Conservation (phyloP, 148 eudicot genomes). For the Agrostemma githago region DNA sequence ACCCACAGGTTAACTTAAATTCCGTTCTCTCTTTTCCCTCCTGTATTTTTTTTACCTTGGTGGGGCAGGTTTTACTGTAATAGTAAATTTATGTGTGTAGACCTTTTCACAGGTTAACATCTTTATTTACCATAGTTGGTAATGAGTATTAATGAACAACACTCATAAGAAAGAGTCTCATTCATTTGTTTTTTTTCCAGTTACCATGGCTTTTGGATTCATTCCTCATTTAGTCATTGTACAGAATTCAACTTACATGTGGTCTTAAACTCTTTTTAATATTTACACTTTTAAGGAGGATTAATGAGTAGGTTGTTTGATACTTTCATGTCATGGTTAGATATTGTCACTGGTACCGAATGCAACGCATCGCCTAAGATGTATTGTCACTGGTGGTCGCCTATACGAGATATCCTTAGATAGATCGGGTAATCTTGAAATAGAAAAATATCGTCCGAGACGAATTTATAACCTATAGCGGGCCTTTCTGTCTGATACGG, state of each 20-base stretch:
- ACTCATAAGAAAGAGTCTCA: not conserved
- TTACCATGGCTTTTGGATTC: not conserved
- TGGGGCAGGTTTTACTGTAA: too few relatives aligned
- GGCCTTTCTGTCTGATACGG: too few relatives aligned
- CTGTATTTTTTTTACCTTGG: not conserved
- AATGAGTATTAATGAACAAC: not conserved
- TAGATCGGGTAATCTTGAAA: too few relatives aligned
- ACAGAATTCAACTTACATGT: not conserved
- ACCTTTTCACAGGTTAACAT: not conserved
- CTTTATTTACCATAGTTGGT: not conserved
- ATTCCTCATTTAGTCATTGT: not conserved
- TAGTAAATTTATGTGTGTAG: too few relatives aligned
- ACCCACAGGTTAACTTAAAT: slow-evolving; percentile 38
- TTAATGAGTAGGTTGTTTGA: too few relatives aligned
- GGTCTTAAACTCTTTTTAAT: not conserved
- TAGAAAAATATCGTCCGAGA: too few relatives aligned
- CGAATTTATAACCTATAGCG: too few relatives aligned
- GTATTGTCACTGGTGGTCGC: too few relatives aligned
- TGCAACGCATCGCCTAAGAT: too few relatives aligned
- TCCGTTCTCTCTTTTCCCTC: not conserved
- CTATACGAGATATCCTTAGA: too few relatives aligned
- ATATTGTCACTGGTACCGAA: too few relatives aligned
- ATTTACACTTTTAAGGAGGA: not conserved
- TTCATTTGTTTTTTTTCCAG: not conserved
- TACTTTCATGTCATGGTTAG: too few relatives aligned